Evolutionary conservation across 352 stramenopile species (phyloP).

Genomic region (Phytophthora litchii): DNA sequence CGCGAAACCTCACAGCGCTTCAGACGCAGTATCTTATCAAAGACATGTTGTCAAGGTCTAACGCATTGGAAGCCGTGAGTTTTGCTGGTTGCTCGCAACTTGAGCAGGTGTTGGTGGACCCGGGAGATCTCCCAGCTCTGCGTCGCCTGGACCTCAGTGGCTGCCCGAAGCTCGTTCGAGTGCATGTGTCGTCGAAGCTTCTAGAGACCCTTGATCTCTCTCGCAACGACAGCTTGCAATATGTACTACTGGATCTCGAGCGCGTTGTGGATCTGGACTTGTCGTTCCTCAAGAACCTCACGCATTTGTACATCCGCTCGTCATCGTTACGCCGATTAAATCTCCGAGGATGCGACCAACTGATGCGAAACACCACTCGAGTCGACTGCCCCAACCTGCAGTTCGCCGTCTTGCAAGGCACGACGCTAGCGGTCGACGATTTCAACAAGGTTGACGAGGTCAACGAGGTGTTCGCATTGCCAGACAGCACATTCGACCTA

Average conservation of each 20-base stretch:
- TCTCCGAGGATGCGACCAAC: conserved; percentile 49
- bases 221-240: conserved; percentile 51
- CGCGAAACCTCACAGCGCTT: conserved; percentile 49
- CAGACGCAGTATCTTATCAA: conserved; percentile 54
- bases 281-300: conserved; percentile 68
- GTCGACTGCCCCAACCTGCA: conserved; percentile 53
- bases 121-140: conserved; percentile 55
- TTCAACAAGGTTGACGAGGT: conserved; percentile 31
- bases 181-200: conserved; percentile 59
- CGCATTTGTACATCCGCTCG: conserved; percentile 58
- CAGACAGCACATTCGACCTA: conserved; percentile 2
- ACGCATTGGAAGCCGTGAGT: conserved; percentile 36
- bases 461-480: conserved; percentile 25
- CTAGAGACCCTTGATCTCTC: conserved; percentile 51
- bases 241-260: conserved; percentile 53
- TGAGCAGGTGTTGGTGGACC: conserved; percentile 63
- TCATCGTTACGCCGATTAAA: conserved; percentile 46
- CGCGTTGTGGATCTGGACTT: conserved; percentile 44
- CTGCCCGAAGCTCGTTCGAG: conserved; percentile 56
- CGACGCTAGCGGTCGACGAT: conserved; percentile 44
- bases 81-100: conserved; percentile 59
- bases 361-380: conserved; percentile 39
- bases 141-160: conserved; percentile 42
- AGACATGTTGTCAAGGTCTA: conserved; percentile 29
- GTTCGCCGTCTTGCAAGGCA: conserved; percentile 48